Percentiles rank a stretch among this genome's conserved stretches.
These are phyloP conservation scores for Ophiocordyceps camponoti-saundersi DNA, from an alignment of 2,329 filamentous ascomycete genomes.

Conservation along the genomic window DNA sequence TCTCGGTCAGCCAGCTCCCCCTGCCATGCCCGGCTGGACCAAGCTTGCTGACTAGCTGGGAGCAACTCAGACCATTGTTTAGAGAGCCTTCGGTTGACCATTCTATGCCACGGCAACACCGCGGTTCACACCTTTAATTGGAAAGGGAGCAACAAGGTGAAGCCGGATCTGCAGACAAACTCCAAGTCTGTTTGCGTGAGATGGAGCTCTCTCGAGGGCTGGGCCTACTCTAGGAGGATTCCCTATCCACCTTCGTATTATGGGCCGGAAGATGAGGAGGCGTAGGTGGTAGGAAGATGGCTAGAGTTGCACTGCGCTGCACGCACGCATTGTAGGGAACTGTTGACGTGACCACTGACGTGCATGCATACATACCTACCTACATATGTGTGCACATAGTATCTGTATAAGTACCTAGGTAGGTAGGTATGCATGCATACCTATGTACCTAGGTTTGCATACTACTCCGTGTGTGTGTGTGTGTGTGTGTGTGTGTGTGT, in stretches of 20 bases:
- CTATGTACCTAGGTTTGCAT: too few species aligned
- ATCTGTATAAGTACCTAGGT: too few species aligned
- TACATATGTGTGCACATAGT: too few species aligned
- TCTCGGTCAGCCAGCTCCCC: not conserved
- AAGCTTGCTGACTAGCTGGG: not conserved
- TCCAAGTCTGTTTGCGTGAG: not conserved
- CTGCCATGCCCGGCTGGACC: not conserved
- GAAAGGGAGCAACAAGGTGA: not conserved
- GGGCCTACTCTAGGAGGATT: not conserved
- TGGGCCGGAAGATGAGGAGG: not conserved
- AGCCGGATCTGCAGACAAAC: not conserved
- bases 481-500: too few species aligned
- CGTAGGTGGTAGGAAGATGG: too few species aligned
- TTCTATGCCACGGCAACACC: not conserved
- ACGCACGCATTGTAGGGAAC: too few species aligned
- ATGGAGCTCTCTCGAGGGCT: not conserved
- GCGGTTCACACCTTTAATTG: not conserved
- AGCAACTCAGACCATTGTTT: not conserved
- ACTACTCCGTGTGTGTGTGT: too few species aligned
- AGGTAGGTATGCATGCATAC: too few species aligned
- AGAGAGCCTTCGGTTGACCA: not conserved
- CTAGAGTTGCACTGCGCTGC: too few species aligned
- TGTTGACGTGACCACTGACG: too few species aligned
- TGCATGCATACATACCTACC: too few species aligned
- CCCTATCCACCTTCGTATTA: not conserved